Base-by-base conservation (phyloP, 2,329 filamentous ascomycete genomes). In the Fusarium sp. region DNA sequence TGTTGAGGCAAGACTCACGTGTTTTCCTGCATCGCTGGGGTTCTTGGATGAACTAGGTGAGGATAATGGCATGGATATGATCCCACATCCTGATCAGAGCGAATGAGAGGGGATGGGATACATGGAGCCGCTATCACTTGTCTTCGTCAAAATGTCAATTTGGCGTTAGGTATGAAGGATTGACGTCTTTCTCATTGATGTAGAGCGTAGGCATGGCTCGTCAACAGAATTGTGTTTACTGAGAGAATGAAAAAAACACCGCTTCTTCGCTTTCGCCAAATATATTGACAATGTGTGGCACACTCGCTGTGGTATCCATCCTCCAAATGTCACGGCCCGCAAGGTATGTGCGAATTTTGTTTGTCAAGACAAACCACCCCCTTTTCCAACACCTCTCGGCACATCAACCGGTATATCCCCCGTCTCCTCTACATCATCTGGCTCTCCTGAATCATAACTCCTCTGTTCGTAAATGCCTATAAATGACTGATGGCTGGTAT, bases 401-500 rank as follows among this genome's bases (percentile, higher is more conserved):
- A 57, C 49, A 41, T 39, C 57, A 59, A 57, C 44, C 38, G 36
- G 44, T 69, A 44, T 63, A 51, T 57, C 35, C 26, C 38, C 33
- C 39, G 22, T 39, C 42, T 44, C 24, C 59, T 57, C 24, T 58
- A 47, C 41, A 59, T 54, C 51, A 60, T 31, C 55, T 38, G 36
- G 51, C 38, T 54, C 51, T 22, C 60, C 55, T 41, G 56, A 56
- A 65, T 66, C 52, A 63, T 49, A 69, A 77, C 63, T 69, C 55
- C 68, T 44, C 63, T 60, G 55, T 63, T 76, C 62, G 66, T 75
- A 75, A 78, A 77, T 70, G 73, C 64, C 55, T 70, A 57, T 66
- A 72, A 77, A 77, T 76, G 73, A 77, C 55, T 58, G 67, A 71
- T 76, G 68, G 52, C 66, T 66, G 35, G 49, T 48, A 68, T 76